Evolutionary conservation across 148 eudicot species (phyloP), one percentile per base, ranked within the genome.

Genomic region (Drosera capensis): DNA sequence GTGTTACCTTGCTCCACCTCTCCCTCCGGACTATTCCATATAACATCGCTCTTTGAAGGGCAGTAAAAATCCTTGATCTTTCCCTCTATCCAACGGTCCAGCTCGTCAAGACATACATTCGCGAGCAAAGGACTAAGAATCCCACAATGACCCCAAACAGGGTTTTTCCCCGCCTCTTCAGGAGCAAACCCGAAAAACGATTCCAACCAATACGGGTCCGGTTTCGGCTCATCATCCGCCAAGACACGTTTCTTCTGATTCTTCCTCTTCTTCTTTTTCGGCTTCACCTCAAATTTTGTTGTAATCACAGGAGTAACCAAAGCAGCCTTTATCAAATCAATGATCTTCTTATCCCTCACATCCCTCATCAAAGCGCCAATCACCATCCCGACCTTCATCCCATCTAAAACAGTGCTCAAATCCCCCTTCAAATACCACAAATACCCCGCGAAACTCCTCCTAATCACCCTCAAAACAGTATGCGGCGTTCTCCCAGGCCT

Each of bases 121-220:
- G 86, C 78, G 48, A 87, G 37, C 6, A 87, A 72, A 13, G 94
- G 96, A 48, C 90, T 79, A 20, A 87, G 70, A 64, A 87, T 82
- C 52, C 96, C 96, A 60, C 94, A 82, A 64, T 82, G 94, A 19
- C 96, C 96, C 94, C 94, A 86, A 55, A 68, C 59, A 36, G 96
- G 96, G 51, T 66, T 73, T 49, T 78, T 71, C 41, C 61, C 81
- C 20, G 96, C 94, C 64, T 87, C 96, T 58, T 87, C 96, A 2
- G 96, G 96, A 11, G 96, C 88, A 68, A 86, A 86, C 43, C 96
- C 88, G 13, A 82, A 86, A 60, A 86, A 86, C 2, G 80, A 57
- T 16, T 76, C 88, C 21, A 86, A 56, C 96, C 96, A 86, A 61
- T 73, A 86, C 0, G 96, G 96, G 42, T 86, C 96, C 39, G 94